Percentiles rank a stretch among this genome's conserved stretches.
phyloP scores from a whole-genome alignment of 2,329 filamentous ascomycete species.

The Fusarium sp. region DNA sequence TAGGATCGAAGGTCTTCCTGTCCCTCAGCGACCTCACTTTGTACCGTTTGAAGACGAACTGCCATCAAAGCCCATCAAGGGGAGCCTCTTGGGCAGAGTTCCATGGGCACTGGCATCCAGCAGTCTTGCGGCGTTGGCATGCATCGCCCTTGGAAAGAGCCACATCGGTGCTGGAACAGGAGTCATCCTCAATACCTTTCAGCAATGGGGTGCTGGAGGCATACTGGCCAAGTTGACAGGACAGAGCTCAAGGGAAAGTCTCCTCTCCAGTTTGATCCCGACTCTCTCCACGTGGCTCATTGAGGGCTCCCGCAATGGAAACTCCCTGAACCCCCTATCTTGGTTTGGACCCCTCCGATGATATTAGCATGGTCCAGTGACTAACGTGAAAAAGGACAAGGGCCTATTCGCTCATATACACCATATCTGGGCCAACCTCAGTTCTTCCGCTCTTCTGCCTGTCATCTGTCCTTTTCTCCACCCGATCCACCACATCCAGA shows the following conservation, averaged over 20 bases:
- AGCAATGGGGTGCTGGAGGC: neutral
- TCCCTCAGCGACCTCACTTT: constrained; percentile 1
- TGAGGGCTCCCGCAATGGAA: neutral
- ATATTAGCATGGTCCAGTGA: neutral
- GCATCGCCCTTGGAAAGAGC: neutral
- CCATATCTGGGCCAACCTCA: neutral
- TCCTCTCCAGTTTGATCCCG: neutral
- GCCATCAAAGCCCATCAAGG: neutral
- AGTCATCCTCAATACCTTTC: neutral
- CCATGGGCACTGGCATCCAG: constrained; percentile 2
- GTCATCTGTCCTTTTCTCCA: neutral
- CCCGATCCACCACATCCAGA: neutral
- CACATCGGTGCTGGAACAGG: neutral
- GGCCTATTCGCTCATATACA: neutral
- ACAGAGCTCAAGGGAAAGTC: neutral
- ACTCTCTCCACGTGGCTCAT: neutral
- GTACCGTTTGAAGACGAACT: constrained; percentile 2
- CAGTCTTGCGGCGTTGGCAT: neutral
- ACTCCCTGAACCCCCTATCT: neutral
- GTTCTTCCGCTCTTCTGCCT: neutral
- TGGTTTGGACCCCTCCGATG: neutral
- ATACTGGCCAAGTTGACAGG: neutral
- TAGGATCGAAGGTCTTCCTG: neutral
- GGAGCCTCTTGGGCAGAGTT: neutral
- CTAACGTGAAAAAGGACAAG: neutral